Base-by-base conservation (phyloP, 129 eudicot species). In the Centella asiatica region DNA sequence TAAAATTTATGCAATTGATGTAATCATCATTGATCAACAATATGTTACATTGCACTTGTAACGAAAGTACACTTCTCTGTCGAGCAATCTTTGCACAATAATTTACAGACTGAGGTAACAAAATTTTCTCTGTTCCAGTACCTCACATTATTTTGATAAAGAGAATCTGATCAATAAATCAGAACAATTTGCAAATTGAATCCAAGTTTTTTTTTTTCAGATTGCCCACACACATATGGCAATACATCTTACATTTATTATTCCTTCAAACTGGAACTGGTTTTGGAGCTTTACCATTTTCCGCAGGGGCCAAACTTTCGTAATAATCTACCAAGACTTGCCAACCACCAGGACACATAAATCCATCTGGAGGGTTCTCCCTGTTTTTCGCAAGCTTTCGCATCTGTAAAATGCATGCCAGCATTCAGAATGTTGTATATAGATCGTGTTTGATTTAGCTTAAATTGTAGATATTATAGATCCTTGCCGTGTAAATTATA, bases 321-420 rank as follows among this genome's bases (percentile, higher is more conserved):
- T 90, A 90, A 74, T 84, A 90, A 33, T 90, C 90, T 17, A 87
- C 96, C 76, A 92, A 73, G 33, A 92, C 98, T 73, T 92, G 66
- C 98, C 98, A 92, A 7, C 98, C 98, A 55, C 95, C 94, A 7
- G 95, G 94, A 70, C 98, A 92, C 98, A 92, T 92, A 45, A 92
- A 92, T 53, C 98, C 98, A 69, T 87, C 86, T 5, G 95, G 98
- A n/a, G 94, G 98, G 69, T 67, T 87, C 74, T 92, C 96, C 54
- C 50, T 69, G 88, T 87, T 92, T 86, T 81, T 87, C 0, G 95
- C 95, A 66, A 87, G 95, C 17, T 94, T 61, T 57, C 98, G 82
- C 98, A 92, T 92, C 98, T 92, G 81, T 31, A 47, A 65, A 64
- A 26, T 25, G 27, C 22, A 49, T 44, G n/a, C 33, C 48, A 69